Conservation (phyloP, 139 green algal genomes). For the Chlorella sp. region DNA sequence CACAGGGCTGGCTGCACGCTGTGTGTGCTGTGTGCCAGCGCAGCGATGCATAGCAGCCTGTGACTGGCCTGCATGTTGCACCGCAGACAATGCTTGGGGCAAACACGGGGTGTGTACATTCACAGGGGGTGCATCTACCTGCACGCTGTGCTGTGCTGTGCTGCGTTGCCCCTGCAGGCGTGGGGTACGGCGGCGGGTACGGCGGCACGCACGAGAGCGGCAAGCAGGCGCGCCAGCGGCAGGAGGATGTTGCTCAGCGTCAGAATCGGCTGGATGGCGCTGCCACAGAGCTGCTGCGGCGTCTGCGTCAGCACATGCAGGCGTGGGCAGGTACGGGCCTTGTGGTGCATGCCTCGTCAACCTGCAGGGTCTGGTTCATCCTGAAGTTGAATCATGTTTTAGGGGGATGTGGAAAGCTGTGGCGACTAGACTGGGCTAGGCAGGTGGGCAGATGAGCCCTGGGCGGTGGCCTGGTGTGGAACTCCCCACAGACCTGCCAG, state of each 20-base stretch:
- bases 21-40: no score
- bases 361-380: no score
- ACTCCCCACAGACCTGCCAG: no score
- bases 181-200: constrained; percentile 31
- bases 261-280: constrained; percentile 15
- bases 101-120: no score
- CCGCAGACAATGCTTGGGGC: not conserved
- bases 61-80: not conserved
- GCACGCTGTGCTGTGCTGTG: not conserved
- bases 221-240: not conserved
- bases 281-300: not conserved
- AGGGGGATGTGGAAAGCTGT: no score
- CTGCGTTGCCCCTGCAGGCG: not conserved
- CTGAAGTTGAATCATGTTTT: no score
- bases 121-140: no score
- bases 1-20: not conserved
- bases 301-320: not conserved
- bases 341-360: no score
- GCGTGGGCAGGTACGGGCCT: not conserved
- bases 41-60: not conserved
- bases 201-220: not conserved
- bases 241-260: not conserved
- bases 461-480: no score
- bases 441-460: no score
- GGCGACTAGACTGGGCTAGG: no score